phyloP scores from a whole-genome alignment of 352 stramenopile genomes.

The Pythium utonaiense region DNA sequence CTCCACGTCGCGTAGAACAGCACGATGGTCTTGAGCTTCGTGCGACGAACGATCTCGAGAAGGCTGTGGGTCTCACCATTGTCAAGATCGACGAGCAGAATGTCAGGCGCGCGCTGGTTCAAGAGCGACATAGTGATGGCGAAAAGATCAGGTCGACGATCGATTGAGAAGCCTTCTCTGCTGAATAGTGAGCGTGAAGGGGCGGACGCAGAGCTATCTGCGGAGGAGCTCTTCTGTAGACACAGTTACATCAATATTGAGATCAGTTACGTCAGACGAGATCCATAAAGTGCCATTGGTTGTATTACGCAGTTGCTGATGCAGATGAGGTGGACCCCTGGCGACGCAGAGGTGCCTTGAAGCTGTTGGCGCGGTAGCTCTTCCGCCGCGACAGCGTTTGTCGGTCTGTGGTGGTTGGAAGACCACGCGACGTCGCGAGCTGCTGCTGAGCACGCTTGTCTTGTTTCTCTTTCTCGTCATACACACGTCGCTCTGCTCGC shows the following conservation, averaged over 20 bases:
- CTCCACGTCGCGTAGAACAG: constrained; percentile 71
- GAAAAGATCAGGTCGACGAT: no score
- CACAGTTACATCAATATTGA: neutral
- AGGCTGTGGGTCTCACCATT: constrained; percentile 36
- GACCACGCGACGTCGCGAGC: constrained; percentile 24
- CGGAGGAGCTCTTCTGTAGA: no score
- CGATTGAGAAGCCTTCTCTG: no score
- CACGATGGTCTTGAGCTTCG: constrained; percentile 38
- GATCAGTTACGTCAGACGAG: neutral
- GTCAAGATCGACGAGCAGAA: constrained; percentile 51
- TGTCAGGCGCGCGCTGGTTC: constrained; percentile 45
- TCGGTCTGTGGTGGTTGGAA: constrained; percentile 29
- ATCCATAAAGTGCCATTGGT: neutral
- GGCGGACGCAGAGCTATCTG: neutral
- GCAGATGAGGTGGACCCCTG: constrained; percentile 20
- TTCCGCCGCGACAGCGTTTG: constrained; percentile 38
- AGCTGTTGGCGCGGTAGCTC: constrained; percentile 50
- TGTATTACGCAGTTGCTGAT: neutral
- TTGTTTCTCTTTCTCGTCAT: constrained; percentile 66
- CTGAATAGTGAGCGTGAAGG: neutral
- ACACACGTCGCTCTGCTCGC: constrained; percentile 59
- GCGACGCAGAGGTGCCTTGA: constrained; percentile 36
- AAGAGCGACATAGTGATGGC: constrained; percentile 41
- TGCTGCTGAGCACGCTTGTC: constrained; percentile 50
- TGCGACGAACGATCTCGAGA: constrained; percentile 30